Percentiles rank a stretch among this genome's conserved stretches.
phyloP scores from a whole-genome alignment of 805 yeast genomes.

The Teunomyces panamensis region DNA sequence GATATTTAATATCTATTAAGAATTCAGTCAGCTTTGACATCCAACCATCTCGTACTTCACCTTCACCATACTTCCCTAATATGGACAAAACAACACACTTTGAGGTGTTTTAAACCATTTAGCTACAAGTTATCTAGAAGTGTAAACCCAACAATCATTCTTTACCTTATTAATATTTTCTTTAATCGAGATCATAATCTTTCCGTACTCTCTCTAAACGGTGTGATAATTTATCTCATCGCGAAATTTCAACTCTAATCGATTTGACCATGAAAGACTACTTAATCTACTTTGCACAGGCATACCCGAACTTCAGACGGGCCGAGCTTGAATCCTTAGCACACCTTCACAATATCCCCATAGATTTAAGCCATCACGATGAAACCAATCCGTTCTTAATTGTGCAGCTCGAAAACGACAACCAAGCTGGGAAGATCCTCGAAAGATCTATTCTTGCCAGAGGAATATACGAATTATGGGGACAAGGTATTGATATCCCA shows the following conservation, averaged over 20 bases:
- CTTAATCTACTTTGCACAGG: conserved; percentile 80
- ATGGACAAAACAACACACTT: too few species aligned
- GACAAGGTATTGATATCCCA: conserved; percentile 55
- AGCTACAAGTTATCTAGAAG: too few species aligned
- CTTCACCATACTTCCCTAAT: too few species aligned
- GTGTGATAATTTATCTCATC: conserved; percentile 1
- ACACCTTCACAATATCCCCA: conserved; percentile 48
- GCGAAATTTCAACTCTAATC: conserved; percentile 10
- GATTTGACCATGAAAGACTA: conserved; percentile 50
- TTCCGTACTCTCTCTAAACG: neutral
- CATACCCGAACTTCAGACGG: conserved; percentile 70
- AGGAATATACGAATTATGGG: conserved; percentile 85
- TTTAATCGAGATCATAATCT: too few species aligned
- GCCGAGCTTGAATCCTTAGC: conserved; percentile 89
- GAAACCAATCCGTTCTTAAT: conserved; percentile 66
- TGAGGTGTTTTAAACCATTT: too few species aligned
- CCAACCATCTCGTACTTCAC: too few species aligned
- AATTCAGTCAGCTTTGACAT: too few species aligned
- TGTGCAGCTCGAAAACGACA: conserved; percentile 63
- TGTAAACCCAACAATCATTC: too few species aligned
- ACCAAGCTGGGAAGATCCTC: conserved; percentile 62
- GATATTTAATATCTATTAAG: too few species aligned
- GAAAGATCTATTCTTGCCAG: conserved; percentile 66
- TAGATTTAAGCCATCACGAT: conserved; percentile 60
- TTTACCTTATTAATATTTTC: too few species aligned